Base-by-base conservation (phyloP, 371 early-diverging fungal genomes). In the Lichtheimia ornata region DNA sequence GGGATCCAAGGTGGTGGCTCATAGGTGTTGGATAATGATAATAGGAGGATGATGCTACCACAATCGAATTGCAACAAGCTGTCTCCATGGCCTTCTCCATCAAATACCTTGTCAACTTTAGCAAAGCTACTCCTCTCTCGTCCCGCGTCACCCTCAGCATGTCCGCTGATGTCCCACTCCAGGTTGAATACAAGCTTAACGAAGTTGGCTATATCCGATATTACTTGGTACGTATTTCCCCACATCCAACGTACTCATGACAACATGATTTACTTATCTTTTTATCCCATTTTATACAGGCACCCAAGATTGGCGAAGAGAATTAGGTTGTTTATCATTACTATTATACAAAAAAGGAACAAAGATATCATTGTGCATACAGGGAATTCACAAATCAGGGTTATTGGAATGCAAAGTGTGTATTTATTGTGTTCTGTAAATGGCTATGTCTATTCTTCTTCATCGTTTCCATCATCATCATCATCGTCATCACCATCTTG, bases 81-180 rank as follows among this genome's bases (percentile, higher is more conserved):
- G 95, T 94, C 13, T 76, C 81, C 30, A 87, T 97, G 64, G 90
- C 91, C 57, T 93, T 97, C 70, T 89, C 97, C 15, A 85, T 96
- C 70, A 98, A 98, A 81, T 97, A 96, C 83, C 83, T 99, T 22
- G 79, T 84, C 67, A 91, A 91, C 84, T 97, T 99, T 65, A 88
- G 96, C 58, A 99, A 98, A 84, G 97, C 98, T 41, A 91, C 96
- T 9, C 90, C 97, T 7, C 84, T 97, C 51, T 82, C 93, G 13
- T 66, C 71, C 27, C 81, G 83, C 53, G 97, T 98, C 61, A 88
- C 83, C 51, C 78, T 98, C 55, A 84, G 84, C 71, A 81, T 98
- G 73, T 88, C 91, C 42, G 82, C 87, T 66, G 96, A 94, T 27
- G 89, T 93, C 12, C 99, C 99, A 27, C 76, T 98, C 58, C 77